Evolutionary conservation across 2,329 filamentous ascomycete genomes (phyloP), one percentile per base, ranked within the genome.

Genomic region (Onygenales sp.): DNA sequence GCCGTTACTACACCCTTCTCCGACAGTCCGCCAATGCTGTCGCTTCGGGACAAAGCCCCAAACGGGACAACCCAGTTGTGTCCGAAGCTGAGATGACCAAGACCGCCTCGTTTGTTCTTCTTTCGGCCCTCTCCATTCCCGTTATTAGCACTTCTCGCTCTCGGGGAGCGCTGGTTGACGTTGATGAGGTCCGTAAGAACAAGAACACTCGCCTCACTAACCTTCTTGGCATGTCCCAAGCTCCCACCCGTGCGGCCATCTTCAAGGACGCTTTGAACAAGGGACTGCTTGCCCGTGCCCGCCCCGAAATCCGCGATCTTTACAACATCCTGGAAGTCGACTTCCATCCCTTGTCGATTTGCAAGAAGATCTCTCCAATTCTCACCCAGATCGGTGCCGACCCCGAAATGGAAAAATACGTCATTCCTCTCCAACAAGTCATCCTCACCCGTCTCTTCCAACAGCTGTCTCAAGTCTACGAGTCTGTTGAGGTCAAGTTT

Each of bases 251-350:
- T 74, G 83, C 86, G 58, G 87, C 86, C 52, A 81, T 98, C 17
- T 97, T 98, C 85, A 92, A 93, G 63, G 93, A 98, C 75, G 90
- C 91, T 50, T 79, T 95, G 61, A 92, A 88, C 76, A 97, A 97
- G 79, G 88, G 91, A 56, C 84, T 98, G 42, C 83, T 97, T 56
- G 91, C 92, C 76, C 89, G 91, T 60, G 92, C 87, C 58, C 86
- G 88, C 54, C 89, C 93, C 39, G 93, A 98, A 75, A 98, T 98
- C 62, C 85, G 91, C 55, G 90, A 96, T 55, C 83, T 98, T 44
- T 98, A 96, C 82, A 94, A 95, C 75, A 98, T 98, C 62, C 83
- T 98, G 40, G 93, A 98, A 76, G 92, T 97, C 60, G 93, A 98
- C 71, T 98, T 98, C 80, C 93, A 98, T 70, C 93, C 93, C 52